Conservation (phyloP, 768 basidiomycete species). For the Russula earlei region DNA sequence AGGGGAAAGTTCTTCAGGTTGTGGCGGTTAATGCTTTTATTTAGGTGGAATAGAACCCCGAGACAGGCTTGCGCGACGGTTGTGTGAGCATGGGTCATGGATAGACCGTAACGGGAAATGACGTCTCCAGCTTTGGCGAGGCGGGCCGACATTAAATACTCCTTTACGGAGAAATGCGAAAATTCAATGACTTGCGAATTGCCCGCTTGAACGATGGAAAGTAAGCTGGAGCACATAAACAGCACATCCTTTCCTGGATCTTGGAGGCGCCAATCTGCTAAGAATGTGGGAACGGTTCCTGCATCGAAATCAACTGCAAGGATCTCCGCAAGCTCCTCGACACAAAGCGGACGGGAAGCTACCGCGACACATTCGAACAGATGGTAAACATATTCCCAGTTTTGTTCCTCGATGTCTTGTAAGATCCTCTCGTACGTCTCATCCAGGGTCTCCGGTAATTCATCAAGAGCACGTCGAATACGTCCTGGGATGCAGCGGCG, state of each 20-base stretch:
- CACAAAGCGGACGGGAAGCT: neutral
- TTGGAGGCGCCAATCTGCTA: neutral
- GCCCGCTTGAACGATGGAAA: neutral
- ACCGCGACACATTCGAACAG: neutral
- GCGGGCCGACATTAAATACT: neutral
- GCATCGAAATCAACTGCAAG: neutral
- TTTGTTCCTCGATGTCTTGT: neutral
- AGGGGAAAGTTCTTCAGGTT: neutral
- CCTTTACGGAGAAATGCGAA: neutral
- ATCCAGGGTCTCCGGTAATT: neutral
- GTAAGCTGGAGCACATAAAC: neutral
- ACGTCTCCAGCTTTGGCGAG: neutral
- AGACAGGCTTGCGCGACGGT: neutral
- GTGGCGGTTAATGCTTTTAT: neutral
- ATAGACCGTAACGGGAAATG: neutral
- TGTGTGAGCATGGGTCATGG: neutral
- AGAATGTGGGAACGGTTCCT: neutral
- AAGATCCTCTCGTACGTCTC: neutral
- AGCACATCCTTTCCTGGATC: neutral
- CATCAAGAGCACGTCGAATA: neutral
- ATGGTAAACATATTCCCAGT: neutral
- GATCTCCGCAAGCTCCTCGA: neutral
- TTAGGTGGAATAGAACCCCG: neutral
- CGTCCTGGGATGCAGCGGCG: neutral
- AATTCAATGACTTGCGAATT: neutral